Evolutionary conservation across 495 filamentous ascomycete genomes (phyloP).

Genomic region (Aspergillus panamensis): DNA sequence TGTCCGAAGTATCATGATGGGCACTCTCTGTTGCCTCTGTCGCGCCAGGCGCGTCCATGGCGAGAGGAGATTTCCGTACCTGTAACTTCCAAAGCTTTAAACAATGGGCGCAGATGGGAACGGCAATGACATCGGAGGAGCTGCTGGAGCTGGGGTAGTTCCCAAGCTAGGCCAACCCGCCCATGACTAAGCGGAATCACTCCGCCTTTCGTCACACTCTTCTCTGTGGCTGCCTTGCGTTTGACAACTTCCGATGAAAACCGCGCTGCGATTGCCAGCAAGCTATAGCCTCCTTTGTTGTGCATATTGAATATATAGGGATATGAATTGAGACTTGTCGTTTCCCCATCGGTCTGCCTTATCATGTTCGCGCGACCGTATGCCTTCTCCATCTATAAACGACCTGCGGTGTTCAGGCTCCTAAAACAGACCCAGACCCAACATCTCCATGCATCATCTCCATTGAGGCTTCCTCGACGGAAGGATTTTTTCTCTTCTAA

Average conservation of each 20-base stretch:
- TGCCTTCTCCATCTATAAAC: slow-evolving; percentile 33
- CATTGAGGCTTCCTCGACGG: slow-evolving; percentile 33
- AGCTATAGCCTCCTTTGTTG: neutral
- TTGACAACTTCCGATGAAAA: no score
- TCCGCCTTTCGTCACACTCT: neutral
- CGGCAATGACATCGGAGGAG: slow-evolving; percentile 18
- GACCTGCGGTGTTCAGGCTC: slow-evolving; percentile 23
- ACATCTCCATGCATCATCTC: slow-evolving; percentile 41
- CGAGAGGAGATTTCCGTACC: slow-evolving; percentile 34
- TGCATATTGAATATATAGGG: neutral
- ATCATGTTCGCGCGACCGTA: slow-evolving; percentile 39
- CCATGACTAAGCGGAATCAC: slow-evolving; percentile 16
- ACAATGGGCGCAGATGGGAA: slow-evolving; percentile 8
- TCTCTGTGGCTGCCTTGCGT: neutral
- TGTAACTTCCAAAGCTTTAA: slow-evolving; percentile 21
- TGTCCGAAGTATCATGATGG: slow-evolving; percentile 20
- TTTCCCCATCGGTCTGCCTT: neutral
- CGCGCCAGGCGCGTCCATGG: slow-evolving; percentile 47
- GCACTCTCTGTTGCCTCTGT: slow-evolving; percentile 30
- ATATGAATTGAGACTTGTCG: neutral
- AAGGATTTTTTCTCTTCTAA: slow-evolving; percentile 52
- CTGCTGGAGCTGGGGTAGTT: slow-evolving; percentile 19
- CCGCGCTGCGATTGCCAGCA: no score
- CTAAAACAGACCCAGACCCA: slow-evolving; percentile 29
- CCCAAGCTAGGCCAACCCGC: slow-evolving; percentile 19